Evolutionary conservation across 371 early-diverging fungal genomes (phyloP), one percentile per base, ranked within the genome.

Genomic region (Rhizomucor miehei): DNA sequence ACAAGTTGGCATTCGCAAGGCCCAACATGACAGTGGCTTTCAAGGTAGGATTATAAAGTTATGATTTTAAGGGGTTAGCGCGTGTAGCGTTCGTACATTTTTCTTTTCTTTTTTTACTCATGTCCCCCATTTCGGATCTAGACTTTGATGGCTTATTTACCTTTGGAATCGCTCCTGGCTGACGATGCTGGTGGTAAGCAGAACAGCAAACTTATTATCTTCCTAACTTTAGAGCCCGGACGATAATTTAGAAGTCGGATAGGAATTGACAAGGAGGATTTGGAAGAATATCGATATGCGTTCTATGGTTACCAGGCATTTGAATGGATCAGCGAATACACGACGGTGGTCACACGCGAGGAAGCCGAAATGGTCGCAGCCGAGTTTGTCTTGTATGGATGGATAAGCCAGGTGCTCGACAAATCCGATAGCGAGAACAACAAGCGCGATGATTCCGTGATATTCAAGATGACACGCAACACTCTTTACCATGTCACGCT

Each of bases 251-350:
- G 9, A 29, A 48, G 12, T 8, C 48, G 21, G 20, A 48, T 48
- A 53, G 71, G 72, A 1, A 52, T 72, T 16, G 51, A 66, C 8
- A 59, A 52, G 12, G 47, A 48, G 2, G 49, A 51, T 29, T 25
- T 65, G 3, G 52, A 59, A 2, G 60, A 65, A 23, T 70, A 62
- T 21, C 50, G 49, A 43, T 51, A 73, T 36, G 56, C 68, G 0
- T 73, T 73, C 52, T 73, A 49, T 25, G 74, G 74, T 0, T 61
- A 65, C 29, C 74, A 73, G 17, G 67, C 70, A 37, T 67, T 65
- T 56, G 86, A 82, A 39, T 87, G 87, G 86, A 71, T 89, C 29
- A 63, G 79, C 48, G 81, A 80, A 44, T 76, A 82, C 49, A 79
- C 86, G 0, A 76, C 83, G 0, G 81, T 79, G 19, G 75, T 85